A percentile compares a stretch with the other conserved stretches of the same genome.
These are phyloP conservation scores for Trametes elegans DNA, from an alignment of 768 basidiomycete genomes.

Conservation along the genomic window DNA sequence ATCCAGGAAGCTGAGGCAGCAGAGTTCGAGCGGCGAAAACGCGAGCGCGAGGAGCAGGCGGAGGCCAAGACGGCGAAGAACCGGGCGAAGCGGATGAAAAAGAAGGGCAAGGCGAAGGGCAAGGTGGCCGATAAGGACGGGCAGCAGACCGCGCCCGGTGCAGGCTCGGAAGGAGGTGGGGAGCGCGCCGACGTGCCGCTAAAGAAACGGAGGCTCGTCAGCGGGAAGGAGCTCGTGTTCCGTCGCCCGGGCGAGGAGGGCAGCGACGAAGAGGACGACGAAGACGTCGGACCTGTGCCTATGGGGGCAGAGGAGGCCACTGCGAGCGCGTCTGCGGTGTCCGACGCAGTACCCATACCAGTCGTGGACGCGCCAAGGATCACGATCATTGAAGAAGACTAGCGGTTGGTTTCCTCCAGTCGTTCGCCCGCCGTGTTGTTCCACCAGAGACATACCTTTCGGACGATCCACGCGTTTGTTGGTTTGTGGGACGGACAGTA, in stretches of 20 bases:
- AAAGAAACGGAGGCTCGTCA: conserved; percentile 82
- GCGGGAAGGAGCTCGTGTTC: conserved; percentile 69
- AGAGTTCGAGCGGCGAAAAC: conserved; percentile 76
- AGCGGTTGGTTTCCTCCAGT: conserved; percentile 1
- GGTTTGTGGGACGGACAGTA: background rate
- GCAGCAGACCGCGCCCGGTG: conserved; percentile 22
- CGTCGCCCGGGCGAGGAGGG: conserved; percentile 50
- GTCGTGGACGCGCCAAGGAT: conserved; percentile 40
- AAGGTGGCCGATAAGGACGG: conserved; percentile 30
- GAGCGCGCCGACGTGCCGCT: conserved; percentile 40
- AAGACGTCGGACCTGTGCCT: conserved; percentile 24
- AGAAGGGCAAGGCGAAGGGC: conserved; percentile 68
- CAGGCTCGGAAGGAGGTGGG: conserved; percentile 21
- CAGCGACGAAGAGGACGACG: conserved; percentile 35
- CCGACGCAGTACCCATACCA: conserved; percentile 15
- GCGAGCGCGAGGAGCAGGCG: conserved; percentile 64
- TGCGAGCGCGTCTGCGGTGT: background rate
- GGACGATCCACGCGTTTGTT: background rate
- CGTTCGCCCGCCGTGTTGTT: background rate
- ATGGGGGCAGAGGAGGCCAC: background rate
- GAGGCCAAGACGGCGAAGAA: conserved; percentile 96
- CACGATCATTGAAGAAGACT: conserved; percentile 51
- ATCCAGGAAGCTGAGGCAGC: conserved; percentile 63
- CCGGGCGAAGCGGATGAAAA: conserved; percentile 89
- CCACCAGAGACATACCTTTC: background rate